Conservation (phyloP, 2,329 filamentous ascomycete species). For the Capronia americana region DNA sequence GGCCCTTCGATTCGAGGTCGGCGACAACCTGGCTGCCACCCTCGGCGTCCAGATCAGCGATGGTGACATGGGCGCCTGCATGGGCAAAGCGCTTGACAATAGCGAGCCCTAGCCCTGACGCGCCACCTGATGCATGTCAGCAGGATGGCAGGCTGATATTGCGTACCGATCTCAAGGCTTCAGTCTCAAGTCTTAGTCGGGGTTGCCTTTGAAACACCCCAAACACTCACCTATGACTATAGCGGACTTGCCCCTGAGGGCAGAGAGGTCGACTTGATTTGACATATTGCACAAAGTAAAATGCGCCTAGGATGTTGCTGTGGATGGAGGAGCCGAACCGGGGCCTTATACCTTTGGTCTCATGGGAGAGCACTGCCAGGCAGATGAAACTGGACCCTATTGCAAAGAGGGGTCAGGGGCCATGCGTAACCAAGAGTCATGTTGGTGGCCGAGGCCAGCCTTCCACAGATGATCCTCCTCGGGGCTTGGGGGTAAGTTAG, state of each 20-base stretch:
- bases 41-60: conserved; percentile 40
- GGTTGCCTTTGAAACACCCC: background rate
- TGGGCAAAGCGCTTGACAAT: conserved; percentile 47
- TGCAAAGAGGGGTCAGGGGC: background rate
- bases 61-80: conserved; percentile 51
- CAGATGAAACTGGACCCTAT: background rate
- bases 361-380: background rate
- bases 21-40: background rate
- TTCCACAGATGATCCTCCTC: background rate
- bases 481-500: background rate
- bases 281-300: background rate
- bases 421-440: background rate
- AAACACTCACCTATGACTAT: conserved; percentile 27
- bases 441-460: background rate
- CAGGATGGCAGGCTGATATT: background rate
- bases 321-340: background rate
- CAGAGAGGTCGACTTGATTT: conserved; percentile 12
- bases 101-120: conserved; percentile 49
- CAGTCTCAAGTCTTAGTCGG: background rate
- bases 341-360: background rate
- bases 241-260: conserved; percentile 21
- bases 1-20: conserved; percentile 11
- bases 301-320: background rate
- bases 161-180: background rate
- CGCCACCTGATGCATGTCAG: conserved; percentile 21